Conservation (phyloP, 108 stramenopile species). For the Nitzschia putrida region DNA sequence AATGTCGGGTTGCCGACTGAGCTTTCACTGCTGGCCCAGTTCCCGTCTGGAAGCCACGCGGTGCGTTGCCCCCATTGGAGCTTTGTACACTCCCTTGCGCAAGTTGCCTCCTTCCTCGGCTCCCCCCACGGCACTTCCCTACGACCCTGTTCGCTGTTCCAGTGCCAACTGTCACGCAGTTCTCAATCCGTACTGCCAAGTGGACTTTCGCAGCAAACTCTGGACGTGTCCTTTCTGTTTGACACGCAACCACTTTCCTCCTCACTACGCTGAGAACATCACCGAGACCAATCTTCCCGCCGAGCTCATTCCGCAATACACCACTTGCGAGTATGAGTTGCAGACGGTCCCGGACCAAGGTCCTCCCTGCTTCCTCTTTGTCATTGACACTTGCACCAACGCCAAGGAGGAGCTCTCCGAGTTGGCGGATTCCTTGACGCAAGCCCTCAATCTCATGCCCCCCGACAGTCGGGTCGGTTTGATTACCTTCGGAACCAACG, state of each 20-base stretch:
- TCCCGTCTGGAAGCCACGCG: conserved; percentile 94
- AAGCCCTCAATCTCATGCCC: conserved; percentile 94
- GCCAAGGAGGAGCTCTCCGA: conserved; percentile 92
- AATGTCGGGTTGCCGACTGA: conserved; percentile 88
- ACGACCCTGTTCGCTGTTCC: conserved; percentile 97
- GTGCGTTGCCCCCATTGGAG: conserved; percentile 95
- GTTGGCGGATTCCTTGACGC: conserved; percentile 91
- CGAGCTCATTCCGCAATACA: conserved; percentile 98
- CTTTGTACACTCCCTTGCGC: conserved; percentile 97
- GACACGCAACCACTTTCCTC: conserved; percentile 98
- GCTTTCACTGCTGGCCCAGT: conserved; percentile 97
- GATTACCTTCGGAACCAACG: conserved; percentile 96
- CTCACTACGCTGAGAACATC: conserved; percentile 99
- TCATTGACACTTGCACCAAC: conserved; percentile 91
- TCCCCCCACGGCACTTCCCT: conserved; percentile 86
- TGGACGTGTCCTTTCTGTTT: conserved; percentile 99
- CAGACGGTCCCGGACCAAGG: conserved; percentile 81
- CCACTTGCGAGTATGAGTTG: conserved; percentile 97
- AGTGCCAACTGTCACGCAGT: conserved; percentile 91
- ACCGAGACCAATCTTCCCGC: conserved; percentile 96
- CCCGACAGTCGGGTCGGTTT: conserved; percentile 94
- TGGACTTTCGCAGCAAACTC: conserved; percentile 95
- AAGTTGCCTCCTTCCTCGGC: conserved; percentile 74
- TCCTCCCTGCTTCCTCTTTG: conserved; percentile 96
- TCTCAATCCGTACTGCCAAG: conserved; percentile 96